Percentiles rank a stretch among this genome's conserved stretches.
These are phyloP conservation scores for Cyclotella cryptica DNA, from an alignment of 108 stramenopile genomes.

Conservation along the genomic window DNA sequence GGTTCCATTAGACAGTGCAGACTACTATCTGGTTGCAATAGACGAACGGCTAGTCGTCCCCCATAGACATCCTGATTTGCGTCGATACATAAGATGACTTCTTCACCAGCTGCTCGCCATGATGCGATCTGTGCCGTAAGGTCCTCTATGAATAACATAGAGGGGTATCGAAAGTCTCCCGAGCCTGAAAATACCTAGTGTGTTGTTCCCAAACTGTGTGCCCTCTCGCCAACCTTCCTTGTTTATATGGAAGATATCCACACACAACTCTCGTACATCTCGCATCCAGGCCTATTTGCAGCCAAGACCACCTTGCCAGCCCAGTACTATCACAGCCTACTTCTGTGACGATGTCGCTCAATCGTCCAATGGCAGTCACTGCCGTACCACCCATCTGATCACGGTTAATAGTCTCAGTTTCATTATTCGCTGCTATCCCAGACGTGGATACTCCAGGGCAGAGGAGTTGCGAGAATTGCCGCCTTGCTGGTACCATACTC, in stretches of 20 bases:
- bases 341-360: too few relatives aligned
- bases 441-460: too few relatives aligned
- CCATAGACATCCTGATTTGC: too few relatives aligned
- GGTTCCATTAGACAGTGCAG: not conserved
- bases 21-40: not conserved
- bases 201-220: slow-evolving; percentile 5
- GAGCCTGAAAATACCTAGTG: not conserved
- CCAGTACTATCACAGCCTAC: too few relatives aligned
- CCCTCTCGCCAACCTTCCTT: not conserved
- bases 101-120: not conserved
- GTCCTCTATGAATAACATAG: not conserved
- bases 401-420: too few relatives aligned
- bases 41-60: not conserved
- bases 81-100: too few relatives aligned
- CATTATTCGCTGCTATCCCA: too few relatives aligned
- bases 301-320: not conserved
- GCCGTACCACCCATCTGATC: too few relatives aligned
- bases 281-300: not conserved
- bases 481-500: too few relatives aligned
- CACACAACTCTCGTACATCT: not conserved
- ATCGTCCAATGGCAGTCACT: too few relatives aligned
- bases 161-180: not conserved
- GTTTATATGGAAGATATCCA: slow-evolving; percentile 3
- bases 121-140: too few relatives aligned
- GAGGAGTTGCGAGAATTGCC: too few relatives aligned